phyloP scores from a whole-genome alignment of 768 basidiomycete genomes.

The Auriculariales sp. region DNA sequence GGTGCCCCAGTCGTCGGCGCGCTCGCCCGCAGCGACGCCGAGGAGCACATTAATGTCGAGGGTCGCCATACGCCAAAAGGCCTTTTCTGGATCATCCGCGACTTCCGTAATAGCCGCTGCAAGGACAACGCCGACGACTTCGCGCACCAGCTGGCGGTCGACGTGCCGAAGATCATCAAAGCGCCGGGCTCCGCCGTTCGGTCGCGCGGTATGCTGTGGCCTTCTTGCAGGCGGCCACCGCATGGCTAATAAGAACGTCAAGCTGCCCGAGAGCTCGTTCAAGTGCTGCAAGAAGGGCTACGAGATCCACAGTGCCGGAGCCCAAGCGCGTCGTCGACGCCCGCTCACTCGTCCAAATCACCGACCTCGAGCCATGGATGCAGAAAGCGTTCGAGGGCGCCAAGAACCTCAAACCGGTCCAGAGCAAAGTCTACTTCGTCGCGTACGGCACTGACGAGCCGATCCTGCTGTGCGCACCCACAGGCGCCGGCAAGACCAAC shows the following conservation, averaged over 20 bases:
- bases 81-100: constrained; percentile 87
- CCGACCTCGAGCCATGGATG: constrained; percentile 73
- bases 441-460: constrained; percentile 95
- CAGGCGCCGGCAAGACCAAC: constrained; percentile 99
- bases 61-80: constrained; percentile 98
- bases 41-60: constrained; percentile 85
- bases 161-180: constrained; percentile 69
- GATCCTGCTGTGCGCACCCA: constrained; percentile 89
- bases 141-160: constrained; percentile 46
- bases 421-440: constrained; percentile 83
- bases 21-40: constrained; percentile 75
- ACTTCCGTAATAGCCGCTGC: constrained; percentile 62
- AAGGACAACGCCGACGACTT: constrained; percentile 52
- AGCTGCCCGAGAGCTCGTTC: constrained; percentile 93
- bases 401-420: constrained; percentile 72
- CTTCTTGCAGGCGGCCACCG: constrained; percentile 92
- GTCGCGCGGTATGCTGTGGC: constrained; percentile 74
- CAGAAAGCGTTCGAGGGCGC: constrained; percentile 71
- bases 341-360: constrained; percentile 57
- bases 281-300: constrained; percentile 77
- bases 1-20: constrained; percentile 55
- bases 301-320: constrained; percentile 92
- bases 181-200: constrained; percentile 78
- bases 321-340: constrained; percentile 61
- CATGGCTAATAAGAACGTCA: constrained; percentile 98